Base-by-base conservation (phyloP, 2,329 filamentous ascomycete genomes). In the Fusarium oligoseptatum region DNA sequence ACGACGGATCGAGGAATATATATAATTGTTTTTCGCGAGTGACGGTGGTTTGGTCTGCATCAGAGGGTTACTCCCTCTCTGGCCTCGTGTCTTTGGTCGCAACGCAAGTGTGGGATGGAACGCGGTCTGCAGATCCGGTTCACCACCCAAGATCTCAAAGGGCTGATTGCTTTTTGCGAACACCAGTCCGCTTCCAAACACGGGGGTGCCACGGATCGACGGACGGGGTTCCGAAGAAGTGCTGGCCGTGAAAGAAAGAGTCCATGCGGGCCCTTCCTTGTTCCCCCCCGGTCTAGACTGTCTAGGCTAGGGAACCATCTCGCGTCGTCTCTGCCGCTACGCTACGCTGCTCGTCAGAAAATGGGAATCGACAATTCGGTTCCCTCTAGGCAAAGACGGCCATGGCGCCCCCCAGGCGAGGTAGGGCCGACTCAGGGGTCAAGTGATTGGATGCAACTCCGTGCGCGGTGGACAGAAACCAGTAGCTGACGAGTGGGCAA, bases 111-210 rank as follows among this genome's bases (percentile, higher is more conserved):
- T 34, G 32, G 32, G 32, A 34, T 34, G 73, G 74, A 74, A 76
- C 66, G 41, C 73, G 66, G 65, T 62, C 73, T 76, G 63, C 71
- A 67, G 73, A 72, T 76, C 73, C 68, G 68, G 69, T 62, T 64
- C 73, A 76, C 62, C 64, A 66, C 50, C 66, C 14, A 52, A 74
- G 71, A 76, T 74, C 64, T 76, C 45, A 60, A 56, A 66, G 24
- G 73, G 67, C 62, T 60, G 36, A 37, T 24, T 56, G 63, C 37
- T 64, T 20, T 55, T 52, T 39, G n/a, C 10, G 45, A 32, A 36
- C 32, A 41, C 41, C 45, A 56, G 71, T 50, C 41, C 24, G 58
- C 58, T 48, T 14, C 37, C 55, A 11, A 34, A 61, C 41, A 61
- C 39, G 36, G 64, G 70, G 67, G 48, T 52, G 60, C 39, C 36